These are phyloP conservation scores for Pythium brassicae DNA, from an alignment of 352 stramenopile species.

Conservation along the genomic window DNA sequence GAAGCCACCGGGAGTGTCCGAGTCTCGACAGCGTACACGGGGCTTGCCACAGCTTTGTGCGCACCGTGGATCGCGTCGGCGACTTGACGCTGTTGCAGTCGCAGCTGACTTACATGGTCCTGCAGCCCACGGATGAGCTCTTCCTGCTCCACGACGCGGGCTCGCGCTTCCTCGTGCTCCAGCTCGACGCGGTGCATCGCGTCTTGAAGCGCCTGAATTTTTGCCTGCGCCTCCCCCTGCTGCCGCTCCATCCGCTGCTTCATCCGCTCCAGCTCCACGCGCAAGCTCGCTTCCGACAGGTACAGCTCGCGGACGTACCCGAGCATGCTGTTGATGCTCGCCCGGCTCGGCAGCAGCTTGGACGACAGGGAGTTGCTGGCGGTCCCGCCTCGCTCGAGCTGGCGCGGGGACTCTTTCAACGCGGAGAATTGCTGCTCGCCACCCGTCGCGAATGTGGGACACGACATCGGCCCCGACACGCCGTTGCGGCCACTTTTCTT, in stretches of 20 bases:
- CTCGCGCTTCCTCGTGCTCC: slow-evolving; percentile 25
- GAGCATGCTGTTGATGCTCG: slow-evolving; percentile 64
- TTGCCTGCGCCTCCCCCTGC: slow-evolving; percentile 35
- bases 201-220: slow-evolving; percentile 18
- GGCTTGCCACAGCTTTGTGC: background rate
- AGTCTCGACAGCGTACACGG: background rate
- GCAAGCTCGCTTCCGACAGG: slow-evolving; percentile 54
- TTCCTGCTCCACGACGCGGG: slow-evolving; percentile 38
- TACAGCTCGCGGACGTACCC: slow-evolving; percentile 75
- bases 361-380: slow-evolving; percentile 32
- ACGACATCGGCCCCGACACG: slow-evolving; percentile 26
- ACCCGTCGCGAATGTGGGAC: slow-evolving; percentile 23
- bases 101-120: slow-evolving; percentile 26
- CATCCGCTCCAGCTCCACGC: slow-evolving; percentile 49
- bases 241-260: slow-evolving; percentile 51
- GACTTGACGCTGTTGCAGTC: slow-evolving; percentile 10
- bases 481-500: slow-evolving; percentile 15
- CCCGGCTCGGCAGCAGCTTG: slow-evolving; percentile 53
- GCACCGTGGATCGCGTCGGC: slow-evolving; percentile 2
- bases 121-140: slow-evolving; percentile 33
- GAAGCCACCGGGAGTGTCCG: background rate
- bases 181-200: slow-evolving; percentile 36
- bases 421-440: slow-evolving; percentile 27
- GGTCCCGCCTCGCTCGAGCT: slow-evolving; percentile 11
- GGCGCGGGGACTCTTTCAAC: slow-evolving; percentile 6